Evolutionary conservation across 1,139 yeast genomes (phyloP), one percentile per base, ranked within the genome.

Genomic region (Pneumocystis canis): DNA sequence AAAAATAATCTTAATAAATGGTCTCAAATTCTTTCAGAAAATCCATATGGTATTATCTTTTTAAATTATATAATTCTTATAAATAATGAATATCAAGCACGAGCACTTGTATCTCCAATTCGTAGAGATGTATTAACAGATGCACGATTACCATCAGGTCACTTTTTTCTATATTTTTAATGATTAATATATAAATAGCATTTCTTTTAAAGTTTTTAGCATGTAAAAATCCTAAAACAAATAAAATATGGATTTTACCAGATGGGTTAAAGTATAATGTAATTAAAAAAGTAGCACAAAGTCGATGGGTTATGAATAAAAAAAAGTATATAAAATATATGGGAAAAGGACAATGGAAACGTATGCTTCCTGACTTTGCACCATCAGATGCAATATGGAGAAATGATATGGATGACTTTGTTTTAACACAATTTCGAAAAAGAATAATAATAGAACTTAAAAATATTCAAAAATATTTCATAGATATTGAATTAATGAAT

Each of bases 171-270:
- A 9, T 5, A 30, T 14, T 20, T 20, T 3, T 30, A 25, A 7
- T 30, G 40, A 11, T 39, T 57, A 7, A 57, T 4, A 9, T 3
- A 2, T 35, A n/a, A n/a, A n/a, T 14, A 57, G 59, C 37, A 7
- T 39, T 57, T 57, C 14, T 57, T 18, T 28, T 35, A 57, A 57
- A 37, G 1, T 57, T 57, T 57, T 25, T 20, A 16, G 59, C 41
- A 20, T 35, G 40, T 11, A 35, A n/a, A 9, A 30, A 57, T 57
- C 30, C 59, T 1, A 6, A 57, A 20, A 57, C 59, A 9, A 57
- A 57, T 57, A 57, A 30, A 57, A 35, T 57, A 57, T 57, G 59
- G 59, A 57, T 57, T 57, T 39, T 57, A 35, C 59, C 59, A 57
- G 25, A 57, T 57, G 59, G 37, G 11, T 39, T 57, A 35, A 35